Percentiles rank a stretch among this genome's conserved stretches.
Evolutionary conservation across 768 basidiomycete genomes (phyloP).

Genomic region (Lyophyllum semitale): DNA sequence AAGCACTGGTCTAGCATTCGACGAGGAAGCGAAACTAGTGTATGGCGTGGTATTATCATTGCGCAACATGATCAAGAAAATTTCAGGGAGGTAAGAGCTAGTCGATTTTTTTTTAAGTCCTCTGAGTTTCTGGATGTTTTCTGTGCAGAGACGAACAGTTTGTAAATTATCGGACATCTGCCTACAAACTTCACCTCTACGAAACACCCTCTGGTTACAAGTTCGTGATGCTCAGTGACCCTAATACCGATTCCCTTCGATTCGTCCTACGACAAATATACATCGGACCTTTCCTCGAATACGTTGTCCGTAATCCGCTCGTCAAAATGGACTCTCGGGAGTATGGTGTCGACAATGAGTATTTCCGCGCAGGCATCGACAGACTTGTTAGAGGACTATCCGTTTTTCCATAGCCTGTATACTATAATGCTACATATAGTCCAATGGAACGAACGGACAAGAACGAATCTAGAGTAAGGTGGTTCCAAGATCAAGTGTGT

Average conservation of each 20-base stretch:
- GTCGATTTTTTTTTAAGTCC: neutral
- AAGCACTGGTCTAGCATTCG: constrained; percentile 77
- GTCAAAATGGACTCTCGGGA: constrained; percentile 80
- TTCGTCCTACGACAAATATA: constrained; percentile 88
- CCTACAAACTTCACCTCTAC: constrained; percentile 92
- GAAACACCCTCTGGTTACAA: constrained; percentile 93
- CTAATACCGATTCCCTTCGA: constrained; percentile 78
- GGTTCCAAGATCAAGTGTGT: constrained; percentile 1
- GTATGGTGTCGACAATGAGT: constrained; percentile 91
- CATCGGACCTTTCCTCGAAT: constrained; percentile 91
- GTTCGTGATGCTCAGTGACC: constrained; percentile 92
- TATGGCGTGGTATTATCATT: constrained; percentile 93
- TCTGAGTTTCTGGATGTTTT: neutral
- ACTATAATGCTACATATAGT: neutral
- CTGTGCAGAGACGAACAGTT: constrained; percentile 82
- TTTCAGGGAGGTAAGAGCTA: constrained; percentile 73
- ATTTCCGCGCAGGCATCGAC: constrained; percentile 81
- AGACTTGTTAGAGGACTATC: constrained; percentile 66
- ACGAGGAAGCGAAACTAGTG: constrained; percentile 96
- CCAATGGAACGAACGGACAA: neutral
- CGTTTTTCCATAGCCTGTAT: constrained; percentile 35
- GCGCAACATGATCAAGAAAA: constrained; percentile 92
- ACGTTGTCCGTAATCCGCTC: constrained; percentile 91
- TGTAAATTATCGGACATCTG: constrained; percentile 85
- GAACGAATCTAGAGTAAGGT: constrained; percentile 4